Percentiles rank a stretch among this genome's conserved stretches.
Evolutionary conservation across 2,329 filamentous ascomycete genomes (phyloP).

Genomic region (Berkeleyomyces basicola): DNA sequence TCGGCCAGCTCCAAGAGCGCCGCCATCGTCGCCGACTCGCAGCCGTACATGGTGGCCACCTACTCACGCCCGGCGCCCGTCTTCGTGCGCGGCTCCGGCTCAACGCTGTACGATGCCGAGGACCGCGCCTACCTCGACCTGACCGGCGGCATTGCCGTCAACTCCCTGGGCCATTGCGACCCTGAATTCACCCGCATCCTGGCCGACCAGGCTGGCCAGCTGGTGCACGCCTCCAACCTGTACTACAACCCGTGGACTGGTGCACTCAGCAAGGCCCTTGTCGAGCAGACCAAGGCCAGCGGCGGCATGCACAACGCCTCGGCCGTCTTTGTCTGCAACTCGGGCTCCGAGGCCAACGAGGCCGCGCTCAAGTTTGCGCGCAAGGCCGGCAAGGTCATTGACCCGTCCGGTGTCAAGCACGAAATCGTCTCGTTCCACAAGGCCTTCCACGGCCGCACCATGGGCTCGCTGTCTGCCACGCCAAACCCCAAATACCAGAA

Average conservation of each 20-base stretch:
- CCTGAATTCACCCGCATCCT: conserved; percentile 59
- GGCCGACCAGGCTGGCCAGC: conserved; percentile 59
- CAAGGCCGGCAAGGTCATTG: conserved; percentile 66
- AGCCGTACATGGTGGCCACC: conserved; percentile 86
- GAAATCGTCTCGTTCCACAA: conserved; percentile 83
- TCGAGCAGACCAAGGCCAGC: conserved; percentile 62
- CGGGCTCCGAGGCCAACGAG: conserved; percentile 92
- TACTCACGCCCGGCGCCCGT: conserved; percentile 82
- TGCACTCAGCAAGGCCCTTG: conserved; percentile 66
- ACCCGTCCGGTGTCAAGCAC: conserved; percentile 55
- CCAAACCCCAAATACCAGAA: conserved; percentile 96
- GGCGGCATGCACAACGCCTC: conserved; percentile 68
- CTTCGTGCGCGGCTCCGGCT: conserved; percentile 76
- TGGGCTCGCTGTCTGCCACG: conserved; percentile 88
- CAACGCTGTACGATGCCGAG: conserved; percentile 79
- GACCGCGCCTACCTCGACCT: conserved; percentile 84
- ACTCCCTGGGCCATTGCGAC: conserved; percentile 80
- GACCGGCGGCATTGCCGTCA: conserved; percentile 91
- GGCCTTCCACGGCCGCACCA: conserved; percentile 91
- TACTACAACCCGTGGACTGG: conserved; percentile 97
- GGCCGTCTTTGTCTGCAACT: conserved; percentile 88
- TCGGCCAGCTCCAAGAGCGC: conserved; percentile 55
- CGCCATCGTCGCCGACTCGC: conserved; percentile 55
- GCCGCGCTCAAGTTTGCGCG: conserved; percentile 93
- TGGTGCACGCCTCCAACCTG: conserved; percentile 86